phyloP scores from a whole-genome alignment of 768 basidiomycete genomes.

The Boletellus emodensis region DNA sequence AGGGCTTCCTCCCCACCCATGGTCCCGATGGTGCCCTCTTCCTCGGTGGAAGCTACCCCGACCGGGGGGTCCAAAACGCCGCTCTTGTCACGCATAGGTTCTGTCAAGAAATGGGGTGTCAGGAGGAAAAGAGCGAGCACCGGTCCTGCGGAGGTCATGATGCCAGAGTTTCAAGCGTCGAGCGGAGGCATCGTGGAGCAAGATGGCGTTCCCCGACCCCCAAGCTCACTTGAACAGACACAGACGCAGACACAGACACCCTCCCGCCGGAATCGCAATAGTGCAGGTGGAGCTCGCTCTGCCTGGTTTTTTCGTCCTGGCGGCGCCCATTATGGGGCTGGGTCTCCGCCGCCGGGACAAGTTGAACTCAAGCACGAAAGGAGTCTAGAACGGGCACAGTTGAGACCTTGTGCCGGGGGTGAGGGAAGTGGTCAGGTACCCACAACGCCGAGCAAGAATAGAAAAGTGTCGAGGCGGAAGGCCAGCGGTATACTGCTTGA shows the following conservation, averaged over 20 bases:
- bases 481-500: slow-evolving; percentile 20
- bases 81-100: slow-evolving; percentile 53
- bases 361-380: slow-evolving; percentile 31
- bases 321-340: slow-evolving; percentile 43
- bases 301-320: slow-evolving; percentile 52
- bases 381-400: slow-evolving; percentile 23
- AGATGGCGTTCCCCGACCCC: slow-evolving; percentile 28
- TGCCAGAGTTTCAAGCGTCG: slow-evolving; percentile 19
- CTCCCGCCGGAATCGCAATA: slow-evolving; percentile 16
- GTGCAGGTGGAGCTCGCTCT: slow-evolving; percentile 12
- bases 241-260: slow-evolving; percentile 18
- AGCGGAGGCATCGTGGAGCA: slow-evolving; percentile 8
- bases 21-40: slow-evolving; percentile 1
- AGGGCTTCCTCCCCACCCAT: slow-evolving; percentile 19
- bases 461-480: slow-evolving; percentile 24
- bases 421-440: slow-evolving; percentile 11
- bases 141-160: slow-evolving; percentile 35
- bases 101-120: slow-evolving; percentile 52
- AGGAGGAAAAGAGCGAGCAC: slow-evolving; percentile 45
- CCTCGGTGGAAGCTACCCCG: slow-evolving; percentile 26
- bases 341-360: slow-evolving; percentile 38
- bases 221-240: slow-evolving; percentile 21
- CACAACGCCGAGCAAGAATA: slow-evolving; percentile 26
- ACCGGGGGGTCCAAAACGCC: slow-evolving; percentile 35
- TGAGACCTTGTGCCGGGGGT: slow-evolving; percentile 16